Evolutionary conservation across 164 flowering plant species (phyloP), one percentile per base, ranked within the genome.

Genomic region (Vitis riparia): DNA sequence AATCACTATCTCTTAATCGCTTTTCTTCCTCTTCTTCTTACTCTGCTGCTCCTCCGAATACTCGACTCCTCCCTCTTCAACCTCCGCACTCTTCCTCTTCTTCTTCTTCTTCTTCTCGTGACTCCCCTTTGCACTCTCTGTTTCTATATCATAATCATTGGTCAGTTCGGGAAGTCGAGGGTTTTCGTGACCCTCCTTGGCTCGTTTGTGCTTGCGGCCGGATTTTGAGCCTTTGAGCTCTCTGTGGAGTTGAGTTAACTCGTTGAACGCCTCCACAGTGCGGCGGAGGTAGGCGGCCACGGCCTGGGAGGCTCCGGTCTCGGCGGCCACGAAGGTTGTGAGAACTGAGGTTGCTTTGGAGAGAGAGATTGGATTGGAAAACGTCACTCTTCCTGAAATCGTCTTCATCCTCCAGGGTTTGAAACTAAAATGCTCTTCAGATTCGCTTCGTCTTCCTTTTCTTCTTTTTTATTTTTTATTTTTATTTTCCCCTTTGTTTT

Each of bases 311-410:
- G 77, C 79, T 23, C 76, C 77, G 11, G 61, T 76, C 0, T 78
- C 75, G 1, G 67, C 29, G 15, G 78, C 51, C 32, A 72, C 29
- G 19, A 78, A 81, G 11, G 11, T 63, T 51, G 75, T 60, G 9
- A 81, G 74, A 62, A 32, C 53, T 7, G 68, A 19, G 7, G 84
- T 60, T 1, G 82, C 84, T 69, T 74, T 71, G 7, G 76, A 53
- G 37, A 76, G 70, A 12, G 80, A 74, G 48, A 78, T 67, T 48
- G 84, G 80, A 58, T 74, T 74, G 14, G 79, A 75, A 23, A 73
- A 71, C 29, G 63, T 23, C 17, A 75, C 51, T 13, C 62, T 11
- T 12, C 82, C 76, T 0, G 76, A 37, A 12, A 75, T 58, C 2
- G 72, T 60, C 71, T 76, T 75, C 79, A 76, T 79, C 37, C 37